Conservation (phyloP, 2,329 filamentous ascomycete species). For the Penicillium janthinellum region DNA sequence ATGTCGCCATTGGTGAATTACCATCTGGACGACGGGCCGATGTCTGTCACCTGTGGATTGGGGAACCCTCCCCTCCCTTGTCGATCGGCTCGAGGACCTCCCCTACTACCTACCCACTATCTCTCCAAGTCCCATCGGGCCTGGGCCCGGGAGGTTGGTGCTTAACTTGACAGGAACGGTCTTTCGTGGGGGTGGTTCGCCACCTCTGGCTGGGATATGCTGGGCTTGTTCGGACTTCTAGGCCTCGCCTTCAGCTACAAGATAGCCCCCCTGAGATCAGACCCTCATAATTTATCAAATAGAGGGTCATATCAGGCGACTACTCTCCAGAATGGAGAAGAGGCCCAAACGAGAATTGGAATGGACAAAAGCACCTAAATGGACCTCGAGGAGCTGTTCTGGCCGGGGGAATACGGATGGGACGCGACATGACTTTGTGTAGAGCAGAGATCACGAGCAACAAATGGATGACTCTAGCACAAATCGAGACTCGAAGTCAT, state of each 20-base stretch:
- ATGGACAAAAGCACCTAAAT: constrained; percentile 9
- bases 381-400: background rate
- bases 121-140: background rate
- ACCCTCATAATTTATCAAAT: constrained; percentile 19
- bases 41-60: background rate
- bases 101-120: background rate
- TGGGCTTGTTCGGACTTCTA: background rate
- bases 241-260: constrained; percentile 13
- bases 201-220: background rate
- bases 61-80: background rate
- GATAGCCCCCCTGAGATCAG: constrained; percentile 26
- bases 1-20: background rate
- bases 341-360: background rate
- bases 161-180: background rate
- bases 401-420: background rate
- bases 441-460: background rate
- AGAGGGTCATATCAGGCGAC: background rate
- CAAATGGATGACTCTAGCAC: constrained; percentile 15
- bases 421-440: background rate
- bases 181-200: background rate
- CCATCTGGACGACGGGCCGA: background rate
- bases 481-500: constrained; percentile 14
- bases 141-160: background rate
- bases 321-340: background rate
- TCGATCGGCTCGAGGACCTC: background rate